Conservation (phyloP, 257 asterid genomes). For the Penstemon newberryi region DNA sequence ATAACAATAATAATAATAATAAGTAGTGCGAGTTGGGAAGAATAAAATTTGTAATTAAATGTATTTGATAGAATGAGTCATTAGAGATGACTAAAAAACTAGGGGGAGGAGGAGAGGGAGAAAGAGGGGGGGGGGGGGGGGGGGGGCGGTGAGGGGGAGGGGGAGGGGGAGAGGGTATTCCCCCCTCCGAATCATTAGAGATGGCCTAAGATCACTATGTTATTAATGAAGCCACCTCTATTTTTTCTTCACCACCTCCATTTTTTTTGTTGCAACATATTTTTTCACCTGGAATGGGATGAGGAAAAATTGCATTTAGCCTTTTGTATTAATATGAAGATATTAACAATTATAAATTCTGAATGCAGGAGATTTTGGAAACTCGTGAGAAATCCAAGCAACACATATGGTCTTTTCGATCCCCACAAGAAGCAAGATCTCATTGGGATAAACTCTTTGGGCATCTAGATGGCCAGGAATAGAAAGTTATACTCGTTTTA, state of each 20-base stretch:
- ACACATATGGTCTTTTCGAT: constrained; percentile 60
- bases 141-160: too few relatives aligned
- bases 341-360: constrained; percentile 11
- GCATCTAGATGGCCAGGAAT: constrained; percentile 42
- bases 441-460: constrained; percentile 47
- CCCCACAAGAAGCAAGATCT: constrained; percentile 48
- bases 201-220: not conserved
- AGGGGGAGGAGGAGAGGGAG: too few relatives aligned
- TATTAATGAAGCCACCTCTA: too few relatives aligned
- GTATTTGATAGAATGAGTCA: too few relatives aligned
- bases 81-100: too few relatives aligned
- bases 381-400: constrained; percentile 45
- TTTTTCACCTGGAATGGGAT: not conserved
- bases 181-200: too few relatives aligned
- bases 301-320: not conserved
- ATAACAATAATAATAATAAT: too few relatives aligned
- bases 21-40: too few relatives aligned
- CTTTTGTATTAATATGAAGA: not conserved
- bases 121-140: too few relatives aligned
- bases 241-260: too few relatives aligned
- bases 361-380: constrained; percentile 57
- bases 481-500: not conserved
- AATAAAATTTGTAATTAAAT: too few relatives aligned
- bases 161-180: too few relatives aligned
- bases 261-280: not conserved